phyloP scores from a whole-genome alignment of 805 yeast genomes.

The Suhomyces tanzawaensis region DNA sequence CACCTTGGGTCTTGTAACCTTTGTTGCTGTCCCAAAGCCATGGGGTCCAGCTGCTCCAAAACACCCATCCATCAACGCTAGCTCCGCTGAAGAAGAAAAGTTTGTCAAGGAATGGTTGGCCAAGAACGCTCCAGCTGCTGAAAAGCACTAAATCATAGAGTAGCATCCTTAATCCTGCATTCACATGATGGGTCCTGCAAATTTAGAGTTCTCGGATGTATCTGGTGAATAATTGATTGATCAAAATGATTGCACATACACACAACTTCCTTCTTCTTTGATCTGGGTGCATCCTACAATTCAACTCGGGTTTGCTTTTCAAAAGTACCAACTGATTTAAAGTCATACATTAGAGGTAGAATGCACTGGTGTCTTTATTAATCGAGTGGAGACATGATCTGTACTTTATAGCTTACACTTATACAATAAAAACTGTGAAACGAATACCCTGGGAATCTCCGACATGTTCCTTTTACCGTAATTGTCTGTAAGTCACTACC shows the following conservation, averaged over 20 bases:
- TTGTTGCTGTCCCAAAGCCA: slow-evolving; percentile 70
- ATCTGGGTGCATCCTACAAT: too few relatives aligned
- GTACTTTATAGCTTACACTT: not conserved
- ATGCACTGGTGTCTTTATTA: not conserved
- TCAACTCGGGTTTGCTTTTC: not conserved
- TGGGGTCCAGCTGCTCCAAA: slow-evolving; percentile 61
- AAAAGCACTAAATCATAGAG: slow-evolving; percentile 15
- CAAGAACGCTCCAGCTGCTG: slow-evolving; percentile 38
- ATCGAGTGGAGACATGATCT: not conserved
- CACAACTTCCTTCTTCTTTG: not conserved
- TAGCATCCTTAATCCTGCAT: too few relatives aligned
- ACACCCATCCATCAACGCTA: slow-evolving; percentile 69
- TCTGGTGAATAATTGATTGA: too few relatives aligned
- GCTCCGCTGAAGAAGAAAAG: slow-evolving; percentile 84
- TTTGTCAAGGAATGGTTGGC: slow-evolving; percentile 69
- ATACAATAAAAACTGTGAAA: too few relatives aligned
- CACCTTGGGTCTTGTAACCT: slow-evolving; percentile 68
- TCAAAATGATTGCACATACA: not conserved
- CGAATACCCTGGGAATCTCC: too few relatives aligned
- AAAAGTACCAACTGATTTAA: not conserved
- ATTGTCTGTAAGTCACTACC: too few relatives aligned
- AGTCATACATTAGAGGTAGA: too few relatives aligned
- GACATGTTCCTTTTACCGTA: too few relatives aligned
- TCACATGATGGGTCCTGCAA: not conserved
- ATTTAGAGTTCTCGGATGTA: not conserved